These are phyloP conservation scores for Sordaria brevicollis DNA, from an alignment of 495 filamentous ascomycete species.

Conservation along the genomic window DNA sequence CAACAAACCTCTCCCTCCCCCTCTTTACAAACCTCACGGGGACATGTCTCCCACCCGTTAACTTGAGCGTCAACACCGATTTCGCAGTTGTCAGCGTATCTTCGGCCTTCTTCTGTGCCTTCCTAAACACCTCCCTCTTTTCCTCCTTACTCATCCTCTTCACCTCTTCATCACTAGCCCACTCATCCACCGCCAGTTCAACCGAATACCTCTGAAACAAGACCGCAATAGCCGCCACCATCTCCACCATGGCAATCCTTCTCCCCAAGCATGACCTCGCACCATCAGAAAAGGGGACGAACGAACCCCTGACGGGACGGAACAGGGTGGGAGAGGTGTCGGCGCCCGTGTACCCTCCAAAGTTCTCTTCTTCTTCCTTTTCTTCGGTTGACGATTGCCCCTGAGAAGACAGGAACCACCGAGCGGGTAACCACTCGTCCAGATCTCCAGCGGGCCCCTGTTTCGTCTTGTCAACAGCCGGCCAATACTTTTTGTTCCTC, in stretches of 20 bases:
- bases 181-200: constrained; percentile 53
- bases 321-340: constrained; percentile 46
- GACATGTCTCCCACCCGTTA: constrained; percentile 42
- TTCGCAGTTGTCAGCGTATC: constrained; percentile 31
- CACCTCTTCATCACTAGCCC: constrained; percentile 51
- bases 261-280: constrained; percentile 56
- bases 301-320: constrained; percentile 52
- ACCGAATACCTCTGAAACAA: constrained; percentile 55
- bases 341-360: constrained; percentile 42
- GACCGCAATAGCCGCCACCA: constrained; percentile 55
- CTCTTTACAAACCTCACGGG: constrained; percentile 52
- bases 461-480: constrained; percentile 27
- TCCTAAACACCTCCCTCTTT: constrained; percentile 40
- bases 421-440: constrained; percentile 36
- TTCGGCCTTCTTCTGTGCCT: constrained; percentile 40
- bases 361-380: constrained; percentile 34
- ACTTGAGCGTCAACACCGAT: constrained; percentile 52
- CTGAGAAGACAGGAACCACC: constrained; percentile 29
- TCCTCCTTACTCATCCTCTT: constrained; percentile 38
- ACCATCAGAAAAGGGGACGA: constrained; percentile 66
- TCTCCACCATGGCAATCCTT: constrained; percentile 69
- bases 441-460: constrained; percentile 28
- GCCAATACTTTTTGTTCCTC: constrained; percentile 56
- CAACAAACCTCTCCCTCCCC: constrained; percentile 50
- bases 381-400: not conserved